Percentiles rank a stretch among this genome's conserved stretches.
These are phyloP conservation scores for Diutina ranongensis DNA, from an alignment of 1,139 yeast genomes.

Conservation along the genomic window DNA sequence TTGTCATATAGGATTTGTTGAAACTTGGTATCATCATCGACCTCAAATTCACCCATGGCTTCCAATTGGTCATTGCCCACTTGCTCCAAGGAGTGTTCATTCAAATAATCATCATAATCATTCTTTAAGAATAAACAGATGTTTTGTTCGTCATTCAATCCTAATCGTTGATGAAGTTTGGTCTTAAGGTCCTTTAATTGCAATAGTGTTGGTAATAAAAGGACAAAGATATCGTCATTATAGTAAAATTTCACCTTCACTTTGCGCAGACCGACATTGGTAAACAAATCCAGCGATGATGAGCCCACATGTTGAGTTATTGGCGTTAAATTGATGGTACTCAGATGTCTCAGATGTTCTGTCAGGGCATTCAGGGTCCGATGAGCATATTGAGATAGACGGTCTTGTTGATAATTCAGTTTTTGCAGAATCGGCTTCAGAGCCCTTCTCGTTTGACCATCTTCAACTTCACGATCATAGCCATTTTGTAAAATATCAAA, in stretches of 20 bases:
- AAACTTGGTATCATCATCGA: constrained; percentile 30
- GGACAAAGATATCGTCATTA: constrained; percentile 84
- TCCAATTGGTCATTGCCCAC: constrained; percentile 10
- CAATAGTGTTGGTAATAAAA: constrained; percentile 56
- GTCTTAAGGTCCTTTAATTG: constrained; percentile 49
- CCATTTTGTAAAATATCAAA: constrained; percentile 61
- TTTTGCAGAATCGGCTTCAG: constrained; percentile 31
- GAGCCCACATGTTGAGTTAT: constrained; percentile 12
- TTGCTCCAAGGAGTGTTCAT: constrained; percentile 18
- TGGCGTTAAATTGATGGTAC: constrained; percentile 13
- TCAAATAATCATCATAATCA: constrained; percentile 30
- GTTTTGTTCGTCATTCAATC: constrained; percentile 12
- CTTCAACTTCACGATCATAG: constrained; percentile 35
- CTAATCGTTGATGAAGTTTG: constrained; percentile 57
- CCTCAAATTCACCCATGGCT: constrained; percentile 19
- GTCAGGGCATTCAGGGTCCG: constrained; percentile 6
- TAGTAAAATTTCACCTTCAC: constrained; percentile 76
- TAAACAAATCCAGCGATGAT: constrained; percentile 10
- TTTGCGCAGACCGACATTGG: constrained; percentile 15
- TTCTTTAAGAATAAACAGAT: constrained; percentile 23
- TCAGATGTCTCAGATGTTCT: constrained; percentile 10
- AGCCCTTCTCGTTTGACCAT: constrained; percentile 13
- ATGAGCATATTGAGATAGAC: constrained; percentile 32
- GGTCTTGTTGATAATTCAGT: constrained; percentile 31
- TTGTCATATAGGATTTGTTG: constrained; percentile 33